phyloP scores from a whole-genome alignment of 768 basidiomycete species.

The Tephrocybe sp. region DNA sequence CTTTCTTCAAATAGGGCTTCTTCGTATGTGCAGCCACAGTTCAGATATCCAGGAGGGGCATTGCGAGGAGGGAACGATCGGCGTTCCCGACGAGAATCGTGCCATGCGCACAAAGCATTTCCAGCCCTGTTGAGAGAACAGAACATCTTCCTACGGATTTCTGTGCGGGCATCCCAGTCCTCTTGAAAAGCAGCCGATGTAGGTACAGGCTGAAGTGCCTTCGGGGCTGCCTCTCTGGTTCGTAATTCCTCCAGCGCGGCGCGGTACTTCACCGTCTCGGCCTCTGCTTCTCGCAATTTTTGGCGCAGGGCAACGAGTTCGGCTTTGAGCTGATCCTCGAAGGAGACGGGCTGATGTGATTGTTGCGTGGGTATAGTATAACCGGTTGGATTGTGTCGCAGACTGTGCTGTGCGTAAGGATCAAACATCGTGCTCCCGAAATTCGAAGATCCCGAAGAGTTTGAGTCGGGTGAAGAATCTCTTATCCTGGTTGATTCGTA shows the following conservation, averaged over 20 bases:
- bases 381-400: slow-evolving; percentile 9
- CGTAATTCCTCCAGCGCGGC: slow-evolving; percentile 27
- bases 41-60: slow-evolving; percentile 74
- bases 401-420: slow-evolving; percentile 11
- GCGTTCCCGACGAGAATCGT: slow-evolving; percentile 83
- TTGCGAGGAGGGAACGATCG: slow-evolving; percentile 74
- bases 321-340: slow-evolving; percentile 33
- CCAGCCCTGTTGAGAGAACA: slow-evolving; percentile 86
- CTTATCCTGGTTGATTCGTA: slow-evolving; percentile 26
- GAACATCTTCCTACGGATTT: slow-evolving; percentile 65
- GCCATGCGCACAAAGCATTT: slow-evolving; percentile 88
- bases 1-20: slow-evolving; percentile 88
- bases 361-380: slow-evolving; percentile 16
- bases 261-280: slow-evolving; percentile 48
- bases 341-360: slow-evolving; percentile 18
- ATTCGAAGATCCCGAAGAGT: slow-evolving; percentile 31
- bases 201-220: slow-evolving; percentile 25
- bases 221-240: slow-evolving; percentile 5
- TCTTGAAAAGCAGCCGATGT: slow-evolving; percentile 48
- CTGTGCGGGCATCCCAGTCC: slow-evolving; percentile 72
- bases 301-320: slow-evolving; percentile 56
- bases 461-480: slow-evolving; percentile 38
- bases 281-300: slow-evolving; percentile 62
- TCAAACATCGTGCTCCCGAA: slow-evolving; percentile 12
- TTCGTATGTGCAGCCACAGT: slow-evolving; percentile 84